Percentiles rank a stretch among this genome's conserved stretches.
Conservation (phyloP, 2,329 filamentous ascomycete genomes). For the Pseudogymnoascus verrucosus region DNA sequence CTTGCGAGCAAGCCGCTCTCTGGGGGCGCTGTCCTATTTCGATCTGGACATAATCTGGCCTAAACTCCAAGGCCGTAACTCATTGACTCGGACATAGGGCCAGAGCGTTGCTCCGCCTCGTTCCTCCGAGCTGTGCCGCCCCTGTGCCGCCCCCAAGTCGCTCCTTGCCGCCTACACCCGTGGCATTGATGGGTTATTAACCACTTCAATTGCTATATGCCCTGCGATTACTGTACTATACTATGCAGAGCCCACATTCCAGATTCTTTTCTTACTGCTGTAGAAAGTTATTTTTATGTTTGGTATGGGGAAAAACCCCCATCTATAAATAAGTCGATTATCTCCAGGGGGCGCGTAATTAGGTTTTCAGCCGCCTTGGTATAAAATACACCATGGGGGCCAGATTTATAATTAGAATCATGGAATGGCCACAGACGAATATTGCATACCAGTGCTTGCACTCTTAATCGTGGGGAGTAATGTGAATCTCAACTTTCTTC, state of each 20-base stretch:
- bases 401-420: background rate
- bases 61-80: background rate
- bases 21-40: background rate
- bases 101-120: background rate
- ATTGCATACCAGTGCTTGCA: too few species aligned
- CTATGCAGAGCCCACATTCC: background rate
- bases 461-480: too few species aligned
- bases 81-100: background rate
- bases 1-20: background rate
- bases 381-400: background rate
- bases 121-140: background rate
- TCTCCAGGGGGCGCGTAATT: background rate
- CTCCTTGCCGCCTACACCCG: background rate
- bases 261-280: background rate
- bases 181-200: background rate
- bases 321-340: background rate
- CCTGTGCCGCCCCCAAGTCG: background rate
- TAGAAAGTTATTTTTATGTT: background rate
- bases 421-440: too few species aligned
- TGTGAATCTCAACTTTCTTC: too few species aligned
- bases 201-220: background rate
- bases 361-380: background rate
- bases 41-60: background rate
- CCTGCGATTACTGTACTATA: background rate
- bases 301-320: background rate